These are phyloP conservation scores for Telopea speciosissima DNA, from an alignment of 177 flowering plant species.

Conservation along the genomic window DNA sequence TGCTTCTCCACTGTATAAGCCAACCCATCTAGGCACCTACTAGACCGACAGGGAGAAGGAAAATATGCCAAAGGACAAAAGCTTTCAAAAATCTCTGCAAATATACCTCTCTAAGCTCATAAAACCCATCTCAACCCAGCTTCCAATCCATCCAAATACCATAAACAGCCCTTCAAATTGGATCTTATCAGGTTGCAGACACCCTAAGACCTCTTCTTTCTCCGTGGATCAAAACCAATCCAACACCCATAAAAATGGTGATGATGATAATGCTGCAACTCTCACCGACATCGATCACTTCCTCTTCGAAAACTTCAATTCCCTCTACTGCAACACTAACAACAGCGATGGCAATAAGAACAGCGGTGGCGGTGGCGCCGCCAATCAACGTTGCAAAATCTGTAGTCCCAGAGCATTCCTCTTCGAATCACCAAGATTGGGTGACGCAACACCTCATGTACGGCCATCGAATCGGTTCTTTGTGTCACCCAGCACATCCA, in stretches of 20 bases:
- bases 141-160: slow-evolving; percentile 19
- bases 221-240: too few species aligned
- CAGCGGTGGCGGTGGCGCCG: not conserved
- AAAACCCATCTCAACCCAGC: slow-evolving; percentile 17
- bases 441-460: slow-evolving; percentile 23
- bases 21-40: too few species aligned
- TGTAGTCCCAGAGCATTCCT: too few species aligned
- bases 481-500: slow-evolving; percentile 28
- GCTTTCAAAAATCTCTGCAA: slow-evolving; percentile 46
- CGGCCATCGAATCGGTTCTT: slow-evolving; percentile 42
- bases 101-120: slow-evolving; percentile 52
- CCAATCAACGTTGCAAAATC: too few species aligned
- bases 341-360: slow-evolving; percentile 9
- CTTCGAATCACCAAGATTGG: slow-evolving; percentile 33
- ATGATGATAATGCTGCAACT: slow-evolving; percentile 35
- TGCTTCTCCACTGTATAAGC: too few species aligned
- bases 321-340: slow-evolving; percentile 27
- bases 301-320: slow-evolving; percentile 56
- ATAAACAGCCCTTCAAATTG: slow-evolving; percentile 30
- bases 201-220: too few species aligned
- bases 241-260: too few species aligned
- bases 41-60: too few species aligned
- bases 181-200: slow-evolving; percentile 54
- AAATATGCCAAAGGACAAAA: slow-evolving; percentile 48
- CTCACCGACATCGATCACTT: slow-evolving; percentile 52